Base-by-base conservation (phyloP, 2,329 filamentous ascomycete genomes). In the Reticulascus tulasneorum region DNA sequence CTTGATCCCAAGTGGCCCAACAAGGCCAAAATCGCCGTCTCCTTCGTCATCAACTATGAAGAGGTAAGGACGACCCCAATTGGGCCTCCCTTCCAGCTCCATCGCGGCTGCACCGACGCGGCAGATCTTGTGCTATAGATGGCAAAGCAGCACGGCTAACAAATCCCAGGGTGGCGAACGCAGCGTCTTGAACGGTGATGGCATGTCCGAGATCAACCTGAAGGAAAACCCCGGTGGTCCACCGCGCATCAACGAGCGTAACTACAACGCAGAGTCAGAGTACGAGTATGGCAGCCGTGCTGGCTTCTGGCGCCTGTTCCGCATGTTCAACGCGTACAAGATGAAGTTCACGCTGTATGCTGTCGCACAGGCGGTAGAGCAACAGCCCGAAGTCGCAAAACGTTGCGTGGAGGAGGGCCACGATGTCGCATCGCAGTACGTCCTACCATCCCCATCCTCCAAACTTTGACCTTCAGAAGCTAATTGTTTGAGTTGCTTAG, bases 311-410 rank as follows among this genome's bases (percentile, higher is more conserved):
- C 56, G 69, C 4, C 52, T 73, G 3, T 69, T 73, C 48, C 55
- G 63, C 13, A 49, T 73, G 35, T 73, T 73, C 55, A 66, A 69
- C 44, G 57, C 64, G 29, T 51, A 69, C 41, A 56, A 59, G 24
- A 69, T 71, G 60, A 69, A 69, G 47, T 70, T 67, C 42, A 73
- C 70, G 0, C 54, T 73, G 6, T 72, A 73, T 42, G 70, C 66
- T 9, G 69, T 74, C 3, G 70, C 62, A 3, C 58, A 65, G 26
- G 70, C 69, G 1, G 54, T 72, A 5, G 67, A 73, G 45, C 49
- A 67, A 48, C 62, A 70, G 36, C 69, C 69, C 0, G 62, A 64
- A 33, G 68, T 73, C 2, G 69, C 62, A 3, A 56, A 50, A n/a
- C 55, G 64, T 5, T 68, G 63, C 40, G 68, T 73, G 0, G 64